Evolutionary conservation across 345 rosid species (phyloP).

Genomic region (Gossypium raimondii): DNA sequence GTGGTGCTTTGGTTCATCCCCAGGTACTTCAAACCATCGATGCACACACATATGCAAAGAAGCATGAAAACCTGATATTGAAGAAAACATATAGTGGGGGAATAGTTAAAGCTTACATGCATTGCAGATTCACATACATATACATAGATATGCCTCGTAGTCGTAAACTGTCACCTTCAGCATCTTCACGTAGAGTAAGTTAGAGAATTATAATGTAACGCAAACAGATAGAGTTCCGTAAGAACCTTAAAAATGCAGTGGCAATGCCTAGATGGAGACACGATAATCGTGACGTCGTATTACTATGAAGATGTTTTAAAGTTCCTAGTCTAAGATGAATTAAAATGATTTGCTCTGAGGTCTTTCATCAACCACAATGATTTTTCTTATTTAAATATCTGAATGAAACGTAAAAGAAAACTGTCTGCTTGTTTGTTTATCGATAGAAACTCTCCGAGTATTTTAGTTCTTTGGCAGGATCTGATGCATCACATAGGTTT

Average conservation of each 20-base stretch:
- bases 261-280: too few species aligned
- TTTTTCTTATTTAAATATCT: neutral
- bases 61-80: neutral
- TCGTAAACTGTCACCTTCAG: too few species aligned
- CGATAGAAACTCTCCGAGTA: neutral
- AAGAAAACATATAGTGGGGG: neutral
- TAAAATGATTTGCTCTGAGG: neutral
- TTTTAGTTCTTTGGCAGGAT: slow-evolving; percentile 41
- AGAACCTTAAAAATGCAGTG: too few species aligned
- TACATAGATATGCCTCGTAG: too few species aligned
- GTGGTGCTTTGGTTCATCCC: slow-evolving; percentile 69
- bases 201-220: too few species aligned
- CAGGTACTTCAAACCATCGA: slow-evolving; percentile 47
- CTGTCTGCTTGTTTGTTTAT: neutral
- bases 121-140: neutral
- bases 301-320: neutral
- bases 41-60: neutral
- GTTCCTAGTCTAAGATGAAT: neutral
- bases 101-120: neutral
- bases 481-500: slow-evolving; percentile 87
- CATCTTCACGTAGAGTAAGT: too few species aligned
- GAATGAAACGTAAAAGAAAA: neutral
- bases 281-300: too few species aligned
- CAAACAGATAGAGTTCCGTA: too few species aligned
- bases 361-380: neutral